These are phyloP conservation scores for Amphirosellinia nigrospora DNA, from an alignment of 495 filamentous ascomycete species.

Conservation along the genomic window DNA sequence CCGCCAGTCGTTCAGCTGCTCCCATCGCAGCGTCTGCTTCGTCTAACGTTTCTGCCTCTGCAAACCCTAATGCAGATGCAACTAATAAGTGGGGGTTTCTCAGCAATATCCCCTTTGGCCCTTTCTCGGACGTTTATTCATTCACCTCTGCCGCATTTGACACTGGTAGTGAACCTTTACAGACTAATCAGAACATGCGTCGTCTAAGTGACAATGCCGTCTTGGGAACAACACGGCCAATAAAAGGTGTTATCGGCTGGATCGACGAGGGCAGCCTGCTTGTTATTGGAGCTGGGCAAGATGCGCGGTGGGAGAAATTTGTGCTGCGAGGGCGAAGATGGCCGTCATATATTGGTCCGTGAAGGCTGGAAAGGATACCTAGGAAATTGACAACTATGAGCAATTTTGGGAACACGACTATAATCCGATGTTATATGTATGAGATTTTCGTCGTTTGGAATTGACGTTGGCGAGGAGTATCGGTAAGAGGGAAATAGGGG, in stretches of 20 bases:
- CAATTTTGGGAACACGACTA: slow-evolving; percentile 37
- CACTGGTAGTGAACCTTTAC: slow-evolving; percentile 70
- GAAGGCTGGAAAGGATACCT: slow-evolving; percentile 87
- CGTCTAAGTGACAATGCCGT: slow-evolving; percentile 41
- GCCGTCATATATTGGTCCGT: slow-evolving; percentile 63
- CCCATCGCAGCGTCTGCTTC: slow-evolving; percentile 15
- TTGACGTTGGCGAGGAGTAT: slow-evolving; percentile 24
- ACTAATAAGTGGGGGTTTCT: slow-evolving; percentile 82
- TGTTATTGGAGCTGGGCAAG: slow-evolving; percentile 80
- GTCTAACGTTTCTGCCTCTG: slow-evolving; percentile 12
- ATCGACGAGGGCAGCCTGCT: slow-evolving; percentile 68
- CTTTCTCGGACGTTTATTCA: slow-evolving; percentile 87
- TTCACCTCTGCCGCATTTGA: slow-evolving; percentile 77
- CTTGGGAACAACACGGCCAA: slow-evolving; percentile 59
- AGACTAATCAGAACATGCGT: slow-evolving; percentile 41
- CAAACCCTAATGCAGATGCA: slow-evolving; percentile 50
- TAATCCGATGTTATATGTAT: slow-evolving; percentile 4
- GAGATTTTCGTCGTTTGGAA: slow-evolving; percentile 14
- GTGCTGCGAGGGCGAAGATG: slow-evolving; percentile 68
- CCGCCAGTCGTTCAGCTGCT: slow-evolving; percentile 14
- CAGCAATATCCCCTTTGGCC: slow-evolving; percentile 77
- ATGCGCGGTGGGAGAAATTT: slow-evolving; percentile 87
- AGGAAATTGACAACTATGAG: slow-evolving; percentile 43
- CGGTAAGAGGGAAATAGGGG: slow-evolving; percentile 20
- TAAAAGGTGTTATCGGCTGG: slow-evolving; percentile 83